Percentiles rank a stretch among this genome's conserved stretches.
Conservation (phyloP, 495 filamentous ascomycete species). For the Xylaria intraflava region DNA sequence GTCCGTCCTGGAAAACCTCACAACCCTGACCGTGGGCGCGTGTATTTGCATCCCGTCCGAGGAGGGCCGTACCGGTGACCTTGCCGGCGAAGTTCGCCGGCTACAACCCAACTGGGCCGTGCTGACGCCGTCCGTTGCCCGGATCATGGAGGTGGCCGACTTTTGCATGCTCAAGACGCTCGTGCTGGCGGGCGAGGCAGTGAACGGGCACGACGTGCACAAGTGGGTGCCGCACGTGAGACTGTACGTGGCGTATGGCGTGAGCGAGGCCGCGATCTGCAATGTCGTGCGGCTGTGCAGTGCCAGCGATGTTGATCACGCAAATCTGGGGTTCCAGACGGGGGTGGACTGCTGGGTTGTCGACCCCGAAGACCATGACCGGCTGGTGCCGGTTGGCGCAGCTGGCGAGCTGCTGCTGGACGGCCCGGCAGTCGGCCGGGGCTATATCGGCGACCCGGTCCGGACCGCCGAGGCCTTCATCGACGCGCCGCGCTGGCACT, state of each 20-base stretch:
- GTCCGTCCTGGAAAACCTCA: slow-evolving; percentile 49
- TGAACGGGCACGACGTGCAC: slow-evolving; percentile 42
- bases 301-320: slow-evolving; percentile 11
- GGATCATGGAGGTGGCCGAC: slow-evolving; percentile 21
- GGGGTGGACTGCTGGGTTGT: slow-evolving; percentile 44
- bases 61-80: slow-evolving; percentile 39
- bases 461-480: slow-evolving; percentile 29
- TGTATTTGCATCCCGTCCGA: slow-evolving; percentile 56
- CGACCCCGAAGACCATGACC: slow-evolving; percentile 42
- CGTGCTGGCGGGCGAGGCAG: slow-evolving; percentile 49
- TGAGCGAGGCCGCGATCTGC: slow-evolving; percentile 18
- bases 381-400: slow-evolving; percentile 37
- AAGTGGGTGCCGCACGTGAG: slow-evolving; percentile 45
- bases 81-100: neutral
- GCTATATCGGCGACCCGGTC: slow-evolving; percentile 26
- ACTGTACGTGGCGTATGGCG: slow-evolving; percentile 52
- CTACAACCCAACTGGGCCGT: slow-evolving; percentile 21
- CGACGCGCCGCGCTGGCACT: slow-evolving; percentile 33
- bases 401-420: slow-evolving; percentile 32
- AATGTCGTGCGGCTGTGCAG: neutral
- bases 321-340: slow-evolving; percentile 36
- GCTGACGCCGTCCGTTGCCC: slow-evolving; percentile 31
- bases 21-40: slow-evolving; percentile 50
- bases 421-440: slow-evolving; percentile 26
- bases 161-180: slow-evolving; percentile 41